phyloP scores from a whole-genome alignment of 331 rosid species.

The Spiraea crenata region DNA sequence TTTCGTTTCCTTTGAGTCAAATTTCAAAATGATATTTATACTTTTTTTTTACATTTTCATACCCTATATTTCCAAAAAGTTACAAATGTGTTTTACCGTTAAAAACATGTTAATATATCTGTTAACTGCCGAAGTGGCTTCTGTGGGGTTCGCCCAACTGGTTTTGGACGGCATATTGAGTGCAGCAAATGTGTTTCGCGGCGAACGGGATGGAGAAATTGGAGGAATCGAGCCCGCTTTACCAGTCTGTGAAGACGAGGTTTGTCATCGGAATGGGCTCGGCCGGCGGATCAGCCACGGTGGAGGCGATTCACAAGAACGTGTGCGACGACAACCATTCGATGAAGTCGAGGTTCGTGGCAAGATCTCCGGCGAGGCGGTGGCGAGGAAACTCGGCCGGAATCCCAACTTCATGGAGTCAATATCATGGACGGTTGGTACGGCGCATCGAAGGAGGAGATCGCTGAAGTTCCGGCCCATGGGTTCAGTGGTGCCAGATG shows the following conservation, averaged over 20 bases:
- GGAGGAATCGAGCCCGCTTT: slow-evolving; percentile 23
- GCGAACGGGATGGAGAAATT: slow-evolving; percentile 29
- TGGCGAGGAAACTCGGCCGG: slow-evolving; percentile 43
- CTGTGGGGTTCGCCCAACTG: no score
- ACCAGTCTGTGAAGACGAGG: slow-evolving; percentile 15
- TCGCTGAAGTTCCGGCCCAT: slow-evolving; percentile 27
- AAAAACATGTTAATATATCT: no score
- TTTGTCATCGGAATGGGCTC: slow-evolving; percentile 25
- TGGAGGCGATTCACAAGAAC: slow-evolving; percentile 45
- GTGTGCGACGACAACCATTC: not conserved
- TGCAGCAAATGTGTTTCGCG: no score
- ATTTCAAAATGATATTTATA: no score
- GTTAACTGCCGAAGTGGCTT: no score
- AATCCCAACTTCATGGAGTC: slow-evolving; percentile 26
- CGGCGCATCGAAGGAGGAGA: slow-evolving; percentile 42
- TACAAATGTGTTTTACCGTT: no score
- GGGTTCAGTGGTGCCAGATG: slow-evolving; percentile 36
- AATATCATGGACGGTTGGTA: slow-evolving; percentile 38
- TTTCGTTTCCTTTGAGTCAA: no score
- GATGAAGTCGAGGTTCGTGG: slow-evolving; percentile 24
- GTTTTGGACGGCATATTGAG: no score
- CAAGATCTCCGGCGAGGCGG: slow-evolving; percentile 34
- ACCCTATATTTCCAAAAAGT: no score
- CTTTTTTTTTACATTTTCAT: no score
- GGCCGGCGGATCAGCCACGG: not conserved